Evolutionary conservation across 2,329 filamentous ascomycete genomes (phyloP).

Genomic region (Knoxdaviesia proteae): DNA sequence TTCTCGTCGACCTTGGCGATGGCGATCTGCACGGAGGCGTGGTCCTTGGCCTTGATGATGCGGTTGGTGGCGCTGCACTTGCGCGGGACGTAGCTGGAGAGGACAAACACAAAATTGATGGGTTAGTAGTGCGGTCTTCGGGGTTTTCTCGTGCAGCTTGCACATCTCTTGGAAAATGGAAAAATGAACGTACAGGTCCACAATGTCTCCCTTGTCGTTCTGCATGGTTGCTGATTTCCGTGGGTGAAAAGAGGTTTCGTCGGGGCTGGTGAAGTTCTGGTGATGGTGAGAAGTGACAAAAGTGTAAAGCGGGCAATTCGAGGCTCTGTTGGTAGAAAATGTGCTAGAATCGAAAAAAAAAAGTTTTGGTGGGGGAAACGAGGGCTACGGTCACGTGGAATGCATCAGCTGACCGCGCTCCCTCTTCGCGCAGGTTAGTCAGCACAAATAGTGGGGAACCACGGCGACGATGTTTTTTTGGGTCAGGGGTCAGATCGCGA

Average conservation of each 20-base stretch:
- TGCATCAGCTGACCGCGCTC: slow-evolving; percentile 2
- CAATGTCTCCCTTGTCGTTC: slow-evolving; percentile 99
- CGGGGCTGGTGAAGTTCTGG: slow-evolving; percentile 3
- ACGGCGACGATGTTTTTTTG: no score
- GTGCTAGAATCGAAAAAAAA: slow-evolving; percentile 6
- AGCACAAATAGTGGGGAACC: no score
- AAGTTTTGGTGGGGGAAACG: slow-evolving; percentile 5
- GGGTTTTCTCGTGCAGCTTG: not conserved
- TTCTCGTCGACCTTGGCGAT: slow-evolving; percentile 98
- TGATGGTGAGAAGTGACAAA: slow-evolving; percentile 1
- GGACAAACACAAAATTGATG: slow-evolving; percentile 2
- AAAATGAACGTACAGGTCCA: slow-evolving; percentile 64
- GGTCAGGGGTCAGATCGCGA: no score
- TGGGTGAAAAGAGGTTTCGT: slow-evolving; percentile 6
- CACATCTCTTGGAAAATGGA: not conserved
- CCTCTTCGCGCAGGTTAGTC: not conserved
- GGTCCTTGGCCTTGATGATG: slow-evolving; percentile 99
- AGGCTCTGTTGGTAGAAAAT: slow-evolving; percentile 1
- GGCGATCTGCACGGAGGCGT: slow-evolving; percentile 93
- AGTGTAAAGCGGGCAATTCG: slow-evolving; percentile 1
- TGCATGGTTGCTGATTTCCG: slow-evolving; percentile 56
- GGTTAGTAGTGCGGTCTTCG: slow-evolving; percentile 9
- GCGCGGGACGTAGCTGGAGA: slow-evolving; percentile 75
- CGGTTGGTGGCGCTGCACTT: slow-evolving; percentile 98
- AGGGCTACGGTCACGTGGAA: slow-evolving; percentile 4